Conservation (phyloP, 257 asterid genomes). For the Rauvolfia tetraphylla region DNA sequence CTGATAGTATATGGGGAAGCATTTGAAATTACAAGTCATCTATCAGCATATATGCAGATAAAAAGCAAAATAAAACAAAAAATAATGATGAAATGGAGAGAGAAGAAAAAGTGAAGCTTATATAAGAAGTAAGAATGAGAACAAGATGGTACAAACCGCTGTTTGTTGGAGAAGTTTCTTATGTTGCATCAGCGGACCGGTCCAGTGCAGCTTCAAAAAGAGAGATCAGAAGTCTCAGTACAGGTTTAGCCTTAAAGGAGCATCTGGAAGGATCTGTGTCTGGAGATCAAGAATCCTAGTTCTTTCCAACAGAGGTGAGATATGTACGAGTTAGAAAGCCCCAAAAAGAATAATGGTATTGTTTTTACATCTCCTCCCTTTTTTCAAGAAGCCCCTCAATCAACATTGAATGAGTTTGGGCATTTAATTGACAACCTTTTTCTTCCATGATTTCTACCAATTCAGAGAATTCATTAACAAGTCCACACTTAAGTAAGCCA, state of each 20-base stretch:
- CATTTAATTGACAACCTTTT: conserved; percentile 46
- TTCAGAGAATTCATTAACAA: conserved; percentile 43
- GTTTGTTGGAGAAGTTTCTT: neutral
- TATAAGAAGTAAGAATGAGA: neutral
- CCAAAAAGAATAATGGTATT: neutral
- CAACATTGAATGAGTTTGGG: conserved; percentile 55
- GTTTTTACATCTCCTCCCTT: conserved; percentile 8
- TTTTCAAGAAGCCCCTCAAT: conserved; percentile 42
- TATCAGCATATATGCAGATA: neutral
- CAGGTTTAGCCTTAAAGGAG: neutral
- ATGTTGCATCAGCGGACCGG: neutral
- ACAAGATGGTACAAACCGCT: neutral
- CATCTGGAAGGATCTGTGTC: neutral
- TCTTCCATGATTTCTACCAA: conserved; percentile 53
- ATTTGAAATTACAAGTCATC: neutral
- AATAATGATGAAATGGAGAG: neutral
- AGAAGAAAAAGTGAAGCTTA: neutral
- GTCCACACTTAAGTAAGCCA: conserved; percentile 59
- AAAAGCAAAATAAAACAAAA: neutral
- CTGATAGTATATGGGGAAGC: neutral
- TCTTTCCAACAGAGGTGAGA: neutral
- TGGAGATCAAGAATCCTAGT: neutral
- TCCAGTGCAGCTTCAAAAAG: neutral
- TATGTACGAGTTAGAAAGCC: neutral
- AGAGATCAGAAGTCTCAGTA: neutral